phyloP scores from a whole-genome alignment of 768 basidiomycete species.

The Tremella fuciformis region DNA sequence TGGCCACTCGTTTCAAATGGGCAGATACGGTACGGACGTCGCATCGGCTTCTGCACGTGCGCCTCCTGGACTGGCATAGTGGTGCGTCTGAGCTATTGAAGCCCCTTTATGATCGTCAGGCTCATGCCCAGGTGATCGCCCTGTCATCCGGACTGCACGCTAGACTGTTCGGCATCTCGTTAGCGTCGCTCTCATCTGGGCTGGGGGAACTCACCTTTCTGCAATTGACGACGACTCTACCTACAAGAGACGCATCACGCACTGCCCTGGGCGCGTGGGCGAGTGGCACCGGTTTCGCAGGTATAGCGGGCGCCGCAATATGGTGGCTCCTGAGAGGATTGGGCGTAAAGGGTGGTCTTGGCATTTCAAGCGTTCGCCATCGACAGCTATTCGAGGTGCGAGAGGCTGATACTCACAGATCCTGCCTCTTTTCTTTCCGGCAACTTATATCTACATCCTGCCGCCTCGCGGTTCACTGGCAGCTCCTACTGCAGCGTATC shows the following conservation, averaged over 20 bases:
- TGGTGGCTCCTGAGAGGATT: conserved; percentile 91
- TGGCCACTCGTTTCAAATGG: conserved; percentile 92
- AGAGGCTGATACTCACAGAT: conserved; percentile 59
- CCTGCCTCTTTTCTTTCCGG: conserved; percentile 74
- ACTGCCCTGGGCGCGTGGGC: conserved; percentile 89
- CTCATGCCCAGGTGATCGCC: conserved; percentile 65
- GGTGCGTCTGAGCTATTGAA: conserved; percentile 56
- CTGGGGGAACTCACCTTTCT: conserved; percentile 92
- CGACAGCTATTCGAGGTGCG: background rate
- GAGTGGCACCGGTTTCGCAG: conserved; percentile 90
- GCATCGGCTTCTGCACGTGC: conserved; percentile 70
- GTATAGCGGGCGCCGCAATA: conserved; percentile 82
- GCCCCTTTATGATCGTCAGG: background rate
- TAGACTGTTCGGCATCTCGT: conserved; percentile 72
- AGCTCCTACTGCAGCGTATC: conserved; percentile 17
- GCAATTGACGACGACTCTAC: conserved; percentile 65
- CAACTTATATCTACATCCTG: conserved; percentile 73
- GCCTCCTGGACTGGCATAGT: conserved; percentile 82
- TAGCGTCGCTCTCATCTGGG: conserved; percentile 86
- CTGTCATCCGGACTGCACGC: conserved; percentile 64
- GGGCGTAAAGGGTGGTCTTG: conserved; percentile 79
- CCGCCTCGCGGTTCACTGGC: conserved; percentile 61
- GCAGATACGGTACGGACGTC: conserved; percentile 71
- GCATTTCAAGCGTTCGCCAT: conserved; percentile 55
- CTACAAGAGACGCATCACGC: conserved; percentile 54